Base-by-base conservation (phyloP, 2,329 filamentous ascomycete species). In the Sporothrix pseudoabietina region DNA sequence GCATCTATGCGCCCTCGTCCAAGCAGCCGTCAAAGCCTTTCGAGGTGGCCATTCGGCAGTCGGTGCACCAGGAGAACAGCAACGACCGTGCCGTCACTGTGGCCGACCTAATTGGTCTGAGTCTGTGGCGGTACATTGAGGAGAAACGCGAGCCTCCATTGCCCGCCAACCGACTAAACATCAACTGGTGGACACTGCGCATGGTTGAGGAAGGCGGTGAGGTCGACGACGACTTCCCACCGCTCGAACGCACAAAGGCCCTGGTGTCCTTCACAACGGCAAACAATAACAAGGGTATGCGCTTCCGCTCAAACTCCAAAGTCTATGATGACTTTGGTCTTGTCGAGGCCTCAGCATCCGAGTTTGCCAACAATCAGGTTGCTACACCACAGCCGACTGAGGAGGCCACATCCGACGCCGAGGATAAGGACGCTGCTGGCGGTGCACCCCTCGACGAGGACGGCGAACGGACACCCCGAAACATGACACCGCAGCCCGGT, bases 121-220 rank as follows among this genome's bases (percentile, higher is more conserved):
- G 90, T 75, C 82, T 97, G 14, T 94, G 91, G 85, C 86, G 91
- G 75, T 96, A 95, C 79, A 88, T 89, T 66, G 91, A 94, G 77
- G 92, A 94, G 79, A 92, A 92, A 77, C 84, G 89, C 39, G 88
- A 94, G 76, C 93, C 93, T 3, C 79, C 86, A 0, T 83, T 96
- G 10, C 83, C 89, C 0, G 80, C 83, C 1, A 87, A 90, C 69
- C 92, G 93, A 78, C 84, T 89, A 71, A 93, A 93, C 77, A 90
- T 94, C 77, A 95, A 95, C 78, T 90, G 90, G 84, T 96, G 92
- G 91, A 93, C 90, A 32, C 82, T 97, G 72, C 88, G 92, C 55
- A 94, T 97, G 89, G 92, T 94, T 1, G 90, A 96, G 75, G 90
- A 96, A 79, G 92, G 93, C 72, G 93, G 92, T 68, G 93, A 96